Conservation (phyloP, 106 monocot genomes). For the Ottelia alismoides region DNA sequence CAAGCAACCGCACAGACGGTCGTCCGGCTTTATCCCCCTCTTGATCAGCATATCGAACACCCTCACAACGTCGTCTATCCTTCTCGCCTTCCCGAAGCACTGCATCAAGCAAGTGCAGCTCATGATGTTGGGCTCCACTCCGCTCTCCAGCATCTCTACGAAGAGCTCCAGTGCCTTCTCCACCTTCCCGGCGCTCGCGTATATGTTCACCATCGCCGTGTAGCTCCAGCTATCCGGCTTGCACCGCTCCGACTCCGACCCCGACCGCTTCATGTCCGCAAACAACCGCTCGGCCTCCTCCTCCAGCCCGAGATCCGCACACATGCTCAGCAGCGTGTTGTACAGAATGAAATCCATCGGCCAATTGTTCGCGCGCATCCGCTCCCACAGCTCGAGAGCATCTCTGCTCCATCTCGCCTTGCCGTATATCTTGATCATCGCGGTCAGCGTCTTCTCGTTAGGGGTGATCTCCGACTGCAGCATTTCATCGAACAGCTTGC, state of each 20-base stretch:
- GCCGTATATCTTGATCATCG: constrained; percentile 78
- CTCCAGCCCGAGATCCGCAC: constrained; percentile 71
- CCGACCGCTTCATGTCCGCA: constrained; percentile 56
- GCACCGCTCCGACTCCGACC: neutral
- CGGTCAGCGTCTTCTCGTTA: constrained; percentile 70
- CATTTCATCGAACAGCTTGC: constrained; percentile 83
- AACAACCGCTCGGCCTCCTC: constrained; percentile 77
- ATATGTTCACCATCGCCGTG: constrained; percentile 82
- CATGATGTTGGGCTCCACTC: constrained; percentile 68
- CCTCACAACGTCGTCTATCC: constrained; percentile 50
- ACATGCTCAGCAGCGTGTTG: constrained; percentile 86
- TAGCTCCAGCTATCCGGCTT: constrained; percentile 81
- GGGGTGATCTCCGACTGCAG: constrained; percentile 38
- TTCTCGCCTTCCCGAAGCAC: constrained; percentile 60
- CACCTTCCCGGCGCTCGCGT: constrained; percentile 45
- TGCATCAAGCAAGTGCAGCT: constrained; percentile 77
- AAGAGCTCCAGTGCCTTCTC: constrained; percentile 54
- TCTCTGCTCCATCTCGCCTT: constrained; percentile 72
- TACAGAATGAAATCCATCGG: constrained; percentile 72
- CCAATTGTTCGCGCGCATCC: constrained; percentile 67
- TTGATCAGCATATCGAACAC: constrained; percentile 39
- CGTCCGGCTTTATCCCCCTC: constrained; percentile 57
- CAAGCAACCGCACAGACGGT: constrained; percentile 71
- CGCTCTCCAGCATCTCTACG: constrained; percentile 53
- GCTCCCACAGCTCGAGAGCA: constrained; percentile 71